Evolutionary conservation across 2,329 filamentous ascomycete genomes (phyloP), one percentile per base, ranked within the genome.

Genomic region (Aspergillus neoniger): DNA sequence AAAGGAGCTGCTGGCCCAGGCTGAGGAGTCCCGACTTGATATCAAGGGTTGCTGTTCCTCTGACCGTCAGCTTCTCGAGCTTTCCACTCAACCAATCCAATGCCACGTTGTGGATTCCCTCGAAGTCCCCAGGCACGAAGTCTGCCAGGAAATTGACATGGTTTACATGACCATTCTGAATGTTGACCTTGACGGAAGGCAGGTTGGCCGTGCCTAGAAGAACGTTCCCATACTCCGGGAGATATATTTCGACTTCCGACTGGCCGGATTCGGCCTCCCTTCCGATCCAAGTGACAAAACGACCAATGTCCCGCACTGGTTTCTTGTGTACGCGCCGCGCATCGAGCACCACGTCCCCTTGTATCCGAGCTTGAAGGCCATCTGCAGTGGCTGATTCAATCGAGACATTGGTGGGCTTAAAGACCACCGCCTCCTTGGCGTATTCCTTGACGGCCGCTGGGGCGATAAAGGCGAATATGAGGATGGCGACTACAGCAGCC

Each of bases 1-100:
- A 85, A 61, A 99, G 79, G 28, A 82, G 79, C 74, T 96, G 91
- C 57, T 86, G 89, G 64, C 94, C 93, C 21, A 98, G 81, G 48
- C 86, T 85, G 62, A 98, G 80, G 53, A 96, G 77, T 23, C 95
- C 94, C 50, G 92, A 91, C 74, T 88, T 92, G 58, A 98, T 77
- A 32, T 83, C 83, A 39, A 98, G 81, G 41, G 88, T 80, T 25
- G 91, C 88, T 70, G 88, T 89, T 47, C 90, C 94, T 57, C 88
- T 83, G 14, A 98, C 80, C 62, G 85, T 86, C 59, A 99, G 78
- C 59, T 84, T 82, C 10, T 87, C 84, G 60, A 98, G 80, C 57
- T 86, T 88, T 41, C 93, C 92, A 57, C 91, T 87, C 62, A 99
- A 79, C 88, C 92, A 98, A 74, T 96, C 90, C 73, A 95, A 92